phyloP scores from a whole-genome alignment of 208 protist genomes.

The Leishmania guyanensis region DNA sequence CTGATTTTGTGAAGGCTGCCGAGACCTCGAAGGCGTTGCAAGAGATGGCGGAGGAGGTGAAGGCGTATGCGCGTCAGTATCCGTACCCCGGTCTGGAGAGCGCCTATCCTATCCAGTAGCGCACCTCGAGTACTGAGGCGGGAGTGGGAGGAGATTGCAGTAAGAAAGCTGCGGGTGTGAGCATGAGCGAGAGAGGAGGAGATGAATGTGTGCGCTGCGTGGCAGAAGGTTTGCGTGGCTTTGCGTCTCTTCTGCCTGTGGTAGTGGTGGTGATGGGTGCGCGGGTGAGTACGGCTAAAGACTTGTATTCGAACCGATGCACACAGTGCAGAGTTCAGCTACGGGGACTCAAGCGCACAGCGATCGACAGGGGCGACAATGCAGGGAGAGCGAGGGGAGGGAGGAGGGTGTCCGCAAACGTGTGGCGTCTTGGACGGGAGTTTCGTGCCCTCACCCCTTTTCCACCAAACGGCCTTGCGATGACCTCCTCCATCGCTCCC shows the following conservation, averaged over 20 bases:
- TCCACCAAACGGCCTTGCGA: not conserved
- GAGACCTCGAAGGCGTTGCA: slow-evolving; percentile 46
- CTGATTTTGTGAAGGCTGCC: slow-evolving; percentile 69
- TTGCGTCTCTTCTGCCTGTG: not conserved
- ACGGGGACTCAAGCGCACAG: not conserved
- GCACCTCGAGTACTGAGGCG: not conserved
- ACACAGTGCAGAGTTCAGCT: not conserved
- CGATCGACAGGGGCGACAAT: not conserved
- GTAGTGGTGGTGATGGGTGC: not conserved
- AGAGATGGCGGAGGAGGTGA: slow-evolving; percentile 76
- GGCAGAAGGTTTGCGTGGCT: not conserved
- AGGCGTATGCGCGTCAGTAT: slow-evolving; percentile 76
- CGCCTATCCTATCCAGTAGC: slow-evolving; percentile 38
- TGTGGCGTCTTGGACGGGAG: not conserved
- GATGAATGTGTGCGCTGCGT: not conserved
- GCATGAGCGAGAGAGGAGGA: not conserved
- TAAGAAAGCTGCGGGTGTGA: not conserved
- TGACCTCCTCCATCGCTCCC: not conserved
- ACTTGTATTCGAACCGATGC: not conserved
- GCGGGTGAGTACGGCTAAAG: not conserved
- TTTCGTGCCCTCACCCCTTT: not conserved
- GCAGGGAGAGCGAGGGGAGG: not conserved
- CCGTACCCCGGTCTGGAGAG: slow-evolving; percentile 85
- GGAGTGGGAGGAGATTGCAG: too few species aligned
- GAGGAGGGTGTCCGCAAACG: not conserved